Evolutionary conservation across 202 grass and related monocot genomes (phyloP), one percentile per base, ranked within the genome.

Genomic region (Cymbopogon flexuosus): DNA sequence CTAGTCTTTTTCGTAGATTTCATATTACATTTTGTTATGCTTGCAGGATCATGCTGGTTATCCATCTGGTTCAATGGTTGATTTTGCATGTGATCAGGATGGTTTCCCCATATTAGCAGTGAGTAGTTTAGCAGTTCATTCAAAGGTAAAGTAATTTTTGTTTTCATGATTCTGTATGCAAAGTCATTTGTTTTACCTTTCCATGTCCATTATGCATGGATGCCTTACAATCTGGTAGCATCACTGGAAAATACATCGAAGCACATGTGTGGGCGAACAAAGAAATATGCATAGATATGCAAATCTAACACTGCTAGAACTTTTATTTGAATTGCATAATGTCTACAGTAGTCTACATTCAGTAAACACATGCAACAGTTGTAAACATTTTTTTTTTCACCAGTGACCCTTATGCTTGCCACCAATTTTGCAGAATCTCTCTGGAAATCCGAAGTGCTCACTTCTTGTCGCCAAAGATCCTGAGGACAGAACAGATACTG

Each of bases 61-160:
- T 87, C 95, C 95, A 40, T 93, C 90, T 22, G 84, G 92, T 80
- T 97, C 95, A 36, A 94, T 97, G 92, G 92, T 97, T 72, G 95
- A 97, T 82, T 94, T 93, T 90, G 88, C 92, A 51, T 97, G 90
- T 27, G 78, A 94, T 86, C 54, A 86, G 56, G 89, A 91, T 89
- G 95, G 95, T 65, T 93, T 86, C 39, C 30, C 92, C 61, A 97
- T 97, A 76, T 82, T 97, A 84, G 88, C 95, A 70, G 79, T 94
- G 61, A 94, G 92, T 83, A 93, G 86, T 85, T 93, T 94, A 87
- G 95, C 95, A 76, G 73, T 89, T 71, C 95, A 97, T 75, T 97
- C 92, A 21, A 94, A 97, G 92, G 95, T 94, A 78, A 59, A 65
- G 14, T 67, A 31, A 18, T 39, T 51, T 54, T 36, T 5, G 18